Conservation (phyloP, 2,329 filamentous ascomycete genomes). For the Colletotrichum lupini region DNA sequence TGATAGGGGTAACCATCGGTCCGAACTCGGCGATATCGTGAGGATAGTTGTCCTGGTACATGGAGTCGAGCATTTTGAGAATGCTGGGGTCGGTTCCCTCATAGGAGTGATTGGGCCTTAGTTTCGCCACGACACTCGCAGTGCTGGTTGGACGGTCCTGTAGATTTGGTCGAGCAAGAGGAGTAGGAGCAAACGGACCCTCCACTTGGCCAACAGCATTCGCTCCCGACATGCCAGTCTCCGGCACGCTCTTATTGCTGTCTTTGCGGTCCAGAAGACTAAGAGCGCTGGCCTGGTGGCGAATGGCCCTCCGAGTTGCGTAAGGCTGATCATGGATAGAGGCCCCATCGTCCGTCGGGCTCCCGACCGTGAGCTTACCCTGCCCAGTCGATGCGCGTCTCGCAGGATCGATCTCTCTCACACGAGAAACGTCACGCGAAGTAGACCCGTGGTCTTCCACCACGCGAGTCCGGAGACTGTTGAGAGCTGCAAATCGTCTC, state of each 20-base stretch:
- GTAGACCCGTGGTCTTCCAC: constrained; percentile 40
- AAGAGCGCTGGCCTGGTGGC: constrained; percentile 69
- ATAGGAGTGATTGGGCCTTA: constrained; percentile 77
- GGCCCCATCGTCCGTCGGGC: constrained; percentile 46
- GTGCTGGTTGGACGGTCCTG: constrained; percentile 40
- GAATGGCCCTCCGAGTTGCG: constrained; percentile 58
- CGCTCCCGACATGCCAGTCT: constrained; percentile 68
- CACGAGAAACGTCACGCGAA: constrained; percentile 41
- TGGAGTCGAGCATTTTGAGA: constrained; percentile 80
- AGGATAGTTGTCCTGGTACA: constrained; percentile 80
- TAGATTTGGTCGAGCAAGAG: constrained; percentile 46
- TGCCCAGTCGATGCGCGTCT: constrained; percentile 47
- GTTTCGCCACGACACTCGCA: constrained; percentile 37
- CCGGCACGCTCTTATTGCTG: constrained; percentile 66
- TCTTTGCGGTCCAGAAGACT: constrained; percentile 70
- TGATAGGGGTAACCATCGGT: constrained; percentile 79
- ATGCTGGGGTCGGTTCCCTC: constrained; percentile 80
- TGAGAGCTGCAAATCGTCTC: constrained; percentile 62
- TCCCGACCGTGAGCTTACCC: constrained; percentile 39
- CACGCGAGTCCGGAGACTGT: constrained; percentile 45
- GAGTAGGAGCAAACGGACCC: constrained; percentile 60
- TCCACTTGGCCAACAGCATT: constrained; percentile 72
- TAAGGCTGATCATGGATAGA: constrained; percentile 55
- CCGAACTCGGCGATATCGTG: constrained; percentile 79
- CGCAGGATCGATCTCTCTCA: constrained; percentile 51